Evolutionary conservation across 805 yeast species (phyloP), one percentile per base, ranked within the genome.

Genomic region (Candida nonsorbophila): DNA sequence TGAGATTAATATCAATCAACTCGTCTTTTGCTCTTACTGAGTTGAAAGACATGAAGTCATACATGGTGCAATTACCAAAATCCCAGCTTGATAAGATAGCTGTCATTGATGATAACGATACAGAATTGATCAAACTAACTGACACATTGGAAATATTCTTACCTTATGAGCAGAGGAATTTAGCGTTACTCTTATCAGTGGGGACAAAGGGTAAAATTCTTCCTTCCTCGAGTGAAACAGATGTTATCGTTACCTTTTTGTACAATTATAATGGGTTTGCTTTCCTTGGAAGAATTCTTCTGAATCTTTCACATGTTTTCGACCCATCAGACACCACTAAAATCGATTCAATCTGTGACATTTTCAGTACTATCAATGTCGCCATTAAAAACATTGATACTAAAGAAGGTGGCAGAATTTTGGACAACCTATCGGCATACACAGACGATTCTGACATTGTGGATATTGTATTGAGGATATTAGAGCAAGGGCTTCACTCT

Each of bases 181-280:
- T 74, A 12, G 66, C 77, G 1, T 47, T 74, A 24, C 36, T 67
- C 7, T 50, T 74, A 27, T 50, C 53, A 11, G 32, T 23, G 3
- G 78, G 79, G 3, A 83, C 95, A 0, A 72, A 65, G 32, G 97
- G 90, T 3, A 79, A 81, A 40, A 54, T 84, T 3, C 53, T 88
- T 17, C 78, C 85, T 1, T 64, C 74, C 3, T 47, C 50, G 5
- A 43, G 45, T 10, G 51, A 46, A 8, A 42, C 51, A 19, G 56
- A 60, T 35, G 46, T 55, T 7, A 43, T 72, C 11, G 82, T 83
- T 3, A 69, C 85, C 14, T 87, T 92, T 58, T 58, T 79, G 16
- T 74, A 81, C 48, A 67, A 69, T 3, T 86, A 79, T 49, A 84
- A 79, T 47, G 97, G 97, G 1, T 87, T 97, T 95, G 72, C 94